A percentile compares a stretch with the other conserved stretches of the same genome.
phyloP scores from a whole-genome alignment of 2,329 filamentous ascomycete genomes.

The Biscogniauxia marginata region DNA sequence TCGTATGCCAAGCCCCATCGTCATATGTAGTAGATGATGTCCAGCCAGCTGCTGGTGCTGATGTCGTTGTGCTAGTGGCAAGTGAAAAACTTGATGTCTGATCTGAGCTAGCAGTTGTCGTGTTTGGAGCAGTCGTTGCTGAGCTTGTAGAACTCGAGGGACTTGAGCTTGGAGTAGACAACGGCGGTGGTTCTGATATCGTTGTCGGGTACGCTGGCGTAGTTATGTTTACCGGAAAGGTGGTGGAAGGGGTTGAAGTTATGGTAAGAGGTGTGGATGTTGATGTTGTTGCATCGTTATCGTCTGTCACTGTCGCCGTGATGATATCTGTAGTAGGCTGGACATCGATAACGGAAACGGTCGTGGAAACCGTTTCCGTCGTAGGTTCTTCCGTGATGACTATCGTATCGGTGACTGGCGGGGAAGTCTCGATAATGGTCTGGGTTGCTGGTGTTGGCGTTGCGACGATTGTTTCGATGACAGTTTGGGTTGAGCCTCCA shows the following conservation, averaged over 20 bases:
- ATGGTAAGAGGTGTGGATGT: constrained; percentile 1
- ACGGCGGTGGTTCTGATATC: background rate
- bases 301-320: constrained; percentile 18
- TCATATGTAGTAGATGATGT: background rate
- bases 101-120: background rate
- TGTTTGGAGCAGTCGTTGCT: background rate
- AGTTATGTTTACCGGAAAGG: no score
- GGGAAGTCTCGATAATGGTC: constrained; percentile 26
- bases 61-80: background rate
- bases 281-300: constrained; percentile 9
- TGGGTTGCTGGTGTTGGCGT: constrained; percentile 26
- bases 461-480: constrained; percentile 35
- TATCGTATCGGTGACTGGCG: constrained; percentile 30
- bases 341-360: constrained; percentile 33
- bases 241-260: background rate
- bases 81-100: background rate
- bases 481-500: constrained; percentile 19
- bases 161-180: background rate
- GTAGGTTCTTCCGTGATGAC: constrained; percentile 17
- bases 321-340: constrained; percentile 20
- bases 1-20: background rate
- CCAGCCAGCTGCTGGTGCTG: background rate
- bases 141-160: no score
- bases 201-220: background rate
- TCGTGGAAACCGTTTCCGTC: constrained; percentile 25